A percentile compares a stretch with the other conserved stretches of the same genome.
Conservation (phyloP, 2,329 filamentous ascomycete species). For the Ilyonectria mors-panacis region DNA sequence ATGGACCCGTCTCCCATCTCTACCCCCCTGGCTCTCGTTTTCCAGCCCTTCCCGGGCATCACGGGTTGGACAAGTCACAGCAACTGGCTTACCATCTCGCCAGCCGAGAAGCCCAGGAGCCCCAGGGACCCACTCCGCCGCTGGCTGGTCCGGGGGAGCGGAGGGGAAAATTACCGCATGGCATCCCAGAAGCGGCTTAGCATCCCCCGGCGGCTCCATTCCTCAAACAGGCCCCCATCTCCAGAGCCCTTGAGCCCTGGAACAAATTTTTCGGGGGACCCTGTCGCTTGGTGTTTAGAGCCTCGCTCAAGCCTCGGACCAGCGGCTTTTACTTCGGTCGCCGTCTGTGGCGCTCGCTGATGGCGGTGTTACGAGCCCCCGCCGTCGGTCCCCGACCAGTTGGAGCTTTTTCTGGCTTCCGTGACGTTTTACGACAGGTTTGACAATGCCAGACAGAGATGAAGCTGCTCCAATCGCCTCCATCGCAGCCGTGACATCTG, state of each 20-base stretch:
- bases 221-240: slow-evolving; percentile 39
- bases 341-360: slow-evolving; percentile 41
- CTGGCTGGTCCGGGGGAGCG: slow-evolving; percentile 39
- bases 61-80: slow-evolving; percentile 37
- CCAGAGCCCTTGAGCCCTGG: slow-evolving; percentile 17
- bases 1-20: slow-evolving; percentile 12
- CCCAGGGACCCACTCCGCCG: slow-evolving; percentile 20
- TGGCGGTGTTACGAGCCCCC: slow-evolving; percentile 40
- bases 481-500: slow-evolving; percentile 29
- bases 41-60: slow-evolving; percentile 40
- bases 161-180: slow-evolving; percentile 45
- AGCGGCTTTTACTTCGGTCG: slow-evolving; percentile 50
- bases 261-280: slow-evolving; percentile 35
- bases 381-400: slow-evolving; percentile 45
- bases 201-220: slow-evolving; percentile 38
- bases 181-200: slow-evolving; percentile 42
- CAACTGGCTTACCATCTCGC: background rate
- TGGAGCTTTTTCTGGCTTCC: slow-evolving; percentile 16
- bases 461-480: slow-evolving; percentile 33
- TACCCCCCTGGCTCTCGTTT: slow-evolving; percentile 35
- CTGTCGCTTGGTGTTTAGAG: slow-evolving; percentile 19
- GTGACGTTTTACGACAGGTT: slow-evolving; percentile 3
- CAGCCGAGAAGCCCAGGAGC: background rate
- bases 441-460: slow-evolving; percentile 10
- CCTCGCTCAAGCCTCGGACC: slow-evolving; percentile 40